Evolutionary conservation across 192 early-diverging fungal species (phyloP).

Genomic region (Mortierella alpina): DNA sequence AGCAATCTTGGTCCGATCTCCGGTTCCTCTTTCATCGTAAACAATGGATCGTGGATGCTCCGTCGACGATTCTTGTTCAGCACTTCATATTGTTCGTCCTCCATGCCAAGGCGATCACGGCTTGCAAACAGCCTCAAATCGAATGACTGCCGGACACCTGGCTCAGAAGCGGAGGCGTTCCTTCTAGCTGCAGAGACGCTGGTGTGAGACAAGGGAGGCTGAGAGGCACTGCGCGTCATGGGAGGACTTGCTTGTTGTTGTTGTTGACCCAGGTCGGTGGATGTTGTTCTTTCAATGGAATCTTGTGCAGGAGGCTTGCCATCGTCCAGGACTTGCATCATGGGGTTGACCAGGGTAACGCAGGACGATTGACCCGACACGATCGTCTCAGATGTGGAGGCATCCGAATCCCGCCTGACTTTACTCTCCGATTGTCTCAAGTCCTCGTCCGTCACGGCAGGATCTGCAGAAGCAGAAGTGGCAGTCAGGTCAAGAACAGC

Average conservation of each 20-base stretch:
- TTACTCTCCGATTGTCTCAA: conserved; percentile 1
- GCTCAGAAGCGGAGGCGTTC: conserved; percentile 11
- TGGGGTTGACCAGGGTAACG: conserved; percentile 20
- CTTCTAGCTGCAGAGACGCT: background rate
- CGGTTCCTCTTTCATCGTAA: background rate
- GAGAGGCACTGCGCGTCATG: conserved; percentile 4
- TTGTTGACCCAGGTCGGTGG: too few species aligned
- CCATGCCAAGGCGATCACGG: background rate
- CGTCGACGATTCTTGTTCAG: conserved; percentile 1
- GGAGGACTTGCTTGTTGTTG: too few species aligned
- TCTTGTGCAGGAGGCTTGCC: conserved; percentile 3
- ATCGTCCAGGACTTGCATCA: conserved; percentile 7
- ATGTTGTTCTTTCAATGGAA: background rate
- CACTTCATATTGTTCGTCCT: background rate
- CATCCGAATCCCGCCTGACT: conserved; percentile 33
- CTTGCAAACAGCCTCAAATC: conserved; percentile 16
- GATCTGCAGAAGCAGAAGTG: too few species aligned
- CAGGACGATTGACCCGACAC: conserved; percentile 38
- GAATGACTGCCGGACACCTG: conserved; percentile 15
- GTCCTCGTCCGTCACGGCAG: background rate
- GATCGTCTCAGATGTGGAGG: conserved; percentile 31
- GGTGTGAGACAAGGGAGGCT: background rate
- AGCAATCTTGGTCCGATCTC: too few species aligned
- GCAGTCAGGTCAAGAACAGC: too few species aligned
- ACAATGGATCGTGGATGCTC: conserved; percentile 34